These are phyloP conservation scores for Pichia sp. DNA, from an alignment of 1,139 yeast genomes.

Conservation along the genomic window DNA sequence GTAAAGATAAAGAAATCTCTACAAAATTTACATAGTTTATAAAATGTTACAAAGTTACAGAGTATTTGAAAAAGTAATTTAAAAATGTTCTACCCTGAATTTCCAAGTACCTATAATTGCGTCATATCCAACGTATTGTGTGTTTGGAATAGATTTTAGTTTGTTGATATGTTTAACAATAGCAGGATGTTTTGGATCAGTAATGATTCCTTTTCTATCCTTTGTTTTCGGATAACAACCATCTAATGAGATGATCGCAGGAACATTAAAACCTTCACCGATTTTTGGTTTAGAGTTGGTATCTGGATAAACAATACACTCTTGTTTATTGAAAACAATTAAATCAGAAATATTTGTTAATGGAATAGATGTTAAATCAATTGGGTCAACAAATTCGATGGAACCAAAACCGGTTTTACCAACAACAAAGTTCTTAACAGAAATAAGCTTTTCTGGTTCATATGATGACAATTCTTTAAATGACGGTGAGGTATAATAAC, in stretches of 20 bases:
- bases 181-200: conserved; percentile 70
- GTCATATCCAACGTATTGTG: conserved; percentile 70
- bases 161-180: conserved; percentile 65
- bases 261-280: conserved; percentile 82
- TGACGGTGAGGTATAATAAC: conserved; percentile 86
- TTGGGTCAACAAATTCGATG: conserved; percentile 71
- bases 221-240: conserved; percentile 74
- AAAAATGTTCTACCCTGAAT: conserved; percentile 45
- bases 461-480: conserved; percentile 52
- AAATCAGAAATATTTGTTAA: conserved; percentile 62
- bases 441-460: conserved; percentile 57
- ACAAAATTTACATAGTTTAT: too few species aligned
- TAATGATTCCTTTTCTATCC: conserved; percentile 66
- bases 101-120: conserved; percentile 79
- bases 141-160: conserved; percentile 53
- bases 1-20: too few species aligned
- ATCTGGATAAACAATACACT: conserved; percentile 72
- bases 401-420: conserved; percentile 80
- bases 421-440: conserved; percentile 60
- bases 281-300: conserved; percentile 50
- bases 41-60: too few species aligned
- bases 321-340: conserved; percentile 55
- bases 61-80: not conserved
- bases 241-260: conserved; percentile 65
- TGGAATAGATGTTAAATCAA: conserved; percentile 67